Conservation (phyloP, 805 yeast species). For the Candida nemodendra region DNA sequence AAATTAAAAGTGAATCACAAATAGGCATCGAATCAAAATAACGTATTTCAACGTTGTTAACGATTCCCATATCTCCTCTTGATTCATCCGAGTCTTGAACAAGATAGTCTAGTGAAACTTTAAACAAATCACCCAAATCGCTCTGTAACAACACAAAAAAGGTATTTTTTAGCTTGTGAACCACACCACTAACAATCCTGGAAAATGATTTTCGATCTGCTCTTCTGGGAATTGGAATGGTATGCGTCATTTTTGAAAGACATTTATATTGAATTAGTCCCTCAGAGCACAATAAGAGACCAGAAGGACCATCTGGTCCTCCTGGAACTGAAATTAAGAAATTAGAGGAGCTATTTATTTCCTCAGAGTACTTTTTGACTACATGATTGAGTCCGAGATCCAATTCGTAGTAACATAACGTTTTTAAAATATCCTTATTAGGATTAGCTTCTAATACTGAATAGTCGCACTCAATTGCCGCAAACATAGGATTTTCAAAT, state of each 20-base stretch:
- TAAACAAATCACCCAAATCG: constrained; percentile 71
- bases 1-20: constrained; percentile 53
- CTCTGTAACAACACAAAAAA: constrained; percentile 74
- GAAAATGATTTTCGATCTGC: constrained; percentile 22
- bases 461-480: constrained; percentile 68
- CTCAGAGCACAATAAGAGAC: constrained; percentile 63
- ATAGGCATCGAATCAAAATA: constrained; percentile 79
- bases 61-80: constrained; percentile 33
- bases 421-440: constrained; percentile 19
- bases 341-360: constrained; percentile 42
- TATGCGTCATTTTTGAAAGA: constrained; percentile 32
- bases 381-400: constrained; percentile 86
- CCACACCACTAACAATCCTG: constrained; percentile 52
- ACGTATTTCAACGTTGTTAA: constrained; percentile 45
- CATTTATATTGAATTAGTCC: constrained; percentile 52
- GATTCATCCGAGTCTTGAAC: constrained; percentile 39
- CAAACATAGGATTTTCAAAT: constrained; percentile 82
- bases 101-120: constrained; percentile 51
- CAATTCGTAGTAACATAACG: constrained; percentile 69
- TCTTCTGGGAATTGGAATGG: constrained; percentile 58
- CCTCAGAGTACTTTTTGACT: constrained; percentile 47
- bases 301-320: constrained; percentile 66
- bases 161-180: constrained; percentile 61
- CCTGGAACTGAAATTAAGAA: constrained; percentile 70
- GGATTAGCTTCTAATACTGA: constrained; percentile 28